phyloP scores from a whole-genome alignment of 169 alveolate genomes.

The Cryptosporidium felis region DNA sequence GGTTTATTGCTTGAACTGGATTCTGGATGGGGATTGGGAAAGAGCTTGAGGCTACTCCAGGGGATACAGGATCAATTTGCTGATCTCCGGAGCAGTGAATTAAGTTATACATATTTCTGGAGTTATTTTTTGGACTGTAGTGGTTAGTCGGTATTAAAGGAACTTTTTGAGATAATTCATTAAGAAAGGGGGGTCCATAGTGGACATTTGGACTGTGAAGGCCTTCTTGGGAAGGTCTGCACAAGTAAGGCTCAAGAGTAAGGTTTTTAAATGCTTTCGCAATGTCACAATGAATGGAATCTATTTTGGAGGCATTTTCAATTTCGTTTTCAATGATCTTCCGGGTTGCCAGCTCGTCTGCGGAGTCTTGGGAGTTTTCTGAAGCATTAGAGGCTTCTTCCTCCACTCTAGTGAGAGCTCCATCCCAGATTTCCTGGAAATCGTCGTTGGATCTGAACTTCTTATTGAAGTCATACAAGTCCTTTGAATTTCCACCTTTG shows the following conservation, averaged over 20 bases:
- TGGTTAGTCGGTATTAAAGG: neutral
- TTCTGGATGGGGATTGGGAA: no score
- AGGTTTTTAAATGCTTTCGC: slow-evolving; percentile 10
- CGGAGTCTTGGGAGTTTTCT: no score
- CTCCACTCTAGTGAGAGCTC: no score
- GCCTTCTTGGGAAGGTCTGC: neutral
- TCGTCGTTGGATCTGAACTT: slow-evolving; percentile 44
- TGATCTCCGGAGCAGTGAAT: slow-evolving; percentile 12
- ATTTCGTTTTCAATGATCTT: slow-evolving; percentile 14
- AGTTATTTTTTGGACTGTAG: slow-evolving; percentile 1
- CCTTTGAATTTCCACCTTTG: neutral
- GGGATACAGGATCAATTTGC: no score
- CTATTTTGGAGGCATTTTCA: neutral
- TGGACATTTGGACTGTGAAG: neutral
- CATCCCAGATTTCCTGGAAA: no score
- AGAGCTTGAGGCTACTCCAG: no score
- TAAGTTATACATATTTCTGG: neutral
- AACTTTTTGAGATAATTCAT: neutral
- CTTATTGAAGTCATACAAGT: slow-evolving; percentile 15
- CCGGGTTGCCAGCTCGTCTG: no score
- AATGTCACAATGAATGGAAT: neutral
- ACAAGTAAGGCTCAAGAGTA: neutral
- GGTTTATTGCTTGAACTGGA: no score
- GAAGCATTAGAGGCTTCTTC: no score
- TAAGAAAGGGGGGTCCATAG: neutral